Conservation (phyloP, 805 yeast genomes). For the Lipomyces orientalis region DNA sequence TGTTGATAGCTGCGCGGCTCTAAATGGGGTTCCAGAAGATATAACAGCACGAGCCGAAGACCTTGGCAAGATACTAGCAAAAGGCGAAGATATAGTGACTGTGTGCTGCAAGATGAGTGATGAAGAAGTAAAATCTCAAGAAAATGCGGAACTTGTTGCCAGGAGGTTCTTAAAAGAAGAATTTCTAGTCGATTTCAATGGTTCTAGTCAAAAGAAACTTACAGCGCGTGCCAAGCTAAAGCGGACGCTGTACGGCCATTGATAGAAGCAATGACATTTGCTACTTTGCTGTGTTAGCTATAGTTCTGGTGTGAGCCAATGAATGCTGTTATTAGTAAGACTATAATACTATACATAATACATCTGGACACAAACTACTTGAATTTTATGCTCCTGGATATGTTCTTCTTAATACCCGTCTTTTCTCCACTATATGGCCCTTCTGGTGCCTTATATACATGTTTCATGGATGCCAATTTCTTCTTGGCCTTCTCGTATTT, state of each 20-base stretch:
- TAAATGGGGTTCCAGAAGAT: constrained; percentile 46
- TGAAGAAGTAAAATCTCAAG: constrained; percentile 35
- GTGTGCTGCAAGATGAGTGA: constrained; percentile 31
- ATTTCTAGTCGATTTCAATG: constrained; percentile 12
- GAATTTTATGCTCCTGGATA: constrained; percentile 86
- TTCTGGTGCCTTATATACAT: constrained; percentile 72
- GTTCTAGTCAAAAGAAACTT: neutral
- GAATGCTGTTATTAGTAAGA: neutral
- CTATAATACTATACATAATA: neutral
- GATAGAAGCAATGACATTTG: neutral
- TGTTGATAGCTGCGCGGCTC: constrained; percentile 48
- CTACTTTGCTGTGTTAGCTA: constrained; percentile 4
- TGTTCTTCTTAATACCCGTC: constrained; percentile 95
- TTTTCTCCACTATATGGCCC: constrained; percentile 91
- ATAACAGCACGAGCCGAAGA: constrained; percentile 47
- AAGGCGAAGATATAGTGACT: constrained; percentile 38
- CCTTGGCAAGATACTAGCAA: constrained; percentile 37
- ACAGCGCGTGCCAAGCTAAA: constrained; percentile 14
- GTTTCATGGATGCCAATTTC: constrained; percentile 88
- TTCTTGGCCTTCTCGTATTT: constrained; percentile 93
- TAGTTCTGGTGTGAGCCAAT: neutral
- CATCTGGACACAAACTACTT: constrained; percentile 11
- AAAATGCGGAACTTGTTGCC: constrained; percentile 40
- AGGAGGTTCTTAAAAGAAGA: constrained; percentile 44
- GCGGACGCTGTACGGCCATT: neutral